A percentile compares a stretch with the other conserved stretches of the same genome.
Evolutionary conservation across 2,329 filamentous ascomycete genomes (phyloP).

Genomic region (Monosporascus ibericus): DNA sequence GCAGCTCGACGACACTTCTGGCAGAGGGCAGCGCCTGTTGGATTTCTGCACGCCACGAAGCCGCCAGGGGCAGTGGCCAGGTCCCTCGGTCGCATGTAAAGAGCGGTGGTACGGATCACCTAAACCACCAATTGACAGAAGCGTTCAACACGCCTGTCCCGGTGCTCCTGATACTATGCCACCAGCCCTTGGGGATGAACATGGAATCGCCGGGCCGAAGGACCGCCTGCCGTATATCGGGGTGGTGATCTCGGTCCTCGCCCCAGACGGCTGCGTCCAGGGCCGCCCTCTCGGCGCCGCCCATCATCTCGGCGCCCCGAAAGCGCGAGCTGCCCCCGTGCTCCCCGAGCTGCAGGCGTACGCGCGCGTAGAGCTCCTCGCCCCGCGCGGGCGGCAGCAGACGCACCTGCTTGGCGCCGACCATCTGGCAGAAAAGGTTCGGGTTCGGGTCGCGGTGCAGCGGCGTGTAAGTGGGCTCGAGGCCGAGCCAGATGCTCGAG

Average conservation of each 20-base stretch:
- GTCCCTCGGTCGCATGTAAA: no score
- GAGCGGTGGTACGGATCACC: conserved; percentile 34
- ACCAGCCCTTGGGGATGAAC: conserved; percentile 80
- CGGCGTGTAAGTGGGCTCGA: conserved; percentile 82
- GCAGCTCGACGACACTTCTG: no score
- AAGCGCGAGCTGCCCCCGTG: conserved; percentile 42
- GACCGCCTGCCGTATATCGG: conserved; percentile 42
- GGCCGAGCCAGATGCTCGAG: conserved; percentile 82
- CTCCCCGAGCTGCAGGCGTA: conserved; percentile 35
- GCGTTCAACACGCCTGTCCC: conserved; percentile 35
- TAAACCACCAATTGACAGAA: conserved; percentile 74
- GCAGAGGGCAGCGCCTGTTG: no score
- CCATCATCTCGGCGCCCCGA: conserved; percentile 87
- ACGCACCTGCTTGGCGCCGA: conserved; percentile 66
- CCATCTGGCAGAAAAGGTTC: conserved; percentile 83
- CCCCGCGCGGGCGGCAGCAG: conserved; percentile 62
- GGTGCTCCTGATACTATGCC: conserved; percentile 72
- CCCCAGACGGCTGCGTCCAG: conserved; percentile 70
- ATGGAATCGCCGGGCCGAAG: conserved; percentile 63
- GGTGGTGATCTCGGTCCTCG: conserved; percentile 15
- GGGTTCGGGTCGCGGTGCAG: conserved; percentile 91
- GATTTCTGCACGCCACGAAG: no score
- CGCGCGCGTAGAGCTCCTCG: conserved; percentile 52
- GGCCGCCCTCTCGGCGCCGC: conserved; percentile 60
- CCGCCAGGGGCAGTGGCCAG: no score